A percentile compares a stretch with the other conserved stretches of the same genome.
Evolutionary conservation across 208 protist genomes (phyloP).

Genomic region (Leishmania turanica): DNA sequence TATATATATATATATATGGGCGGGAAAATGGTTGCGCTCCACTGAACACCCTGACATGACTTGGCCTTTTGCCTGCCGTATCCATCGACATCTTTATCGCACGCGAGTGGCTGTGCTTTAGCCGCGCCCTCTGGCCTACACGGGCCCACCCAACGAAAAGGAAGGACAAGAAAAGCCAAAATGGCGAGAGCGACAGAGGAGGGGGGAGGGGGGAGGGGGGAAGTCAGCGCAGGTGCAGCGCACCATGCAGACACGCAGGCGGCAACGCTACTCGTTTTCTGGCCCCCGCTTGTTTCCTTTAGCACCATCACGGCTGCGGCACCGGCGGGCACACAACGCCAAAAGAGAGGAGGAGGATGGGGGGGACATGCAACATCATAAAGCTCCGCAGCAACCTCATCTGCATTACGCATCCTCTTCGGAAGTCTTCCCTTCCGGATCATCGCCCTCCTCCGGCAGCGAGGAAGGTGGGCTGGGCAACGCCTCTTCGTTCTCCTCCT

Average conservation of each 20-base stretch:
- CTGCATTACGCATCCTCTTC: neutral
- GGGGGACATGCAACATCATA: neutral
- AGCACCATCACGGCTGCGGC: slow-evolving; percentile 1
- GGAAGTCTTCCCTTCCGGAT: neutral
- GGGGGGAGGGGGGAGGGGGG: neutral
- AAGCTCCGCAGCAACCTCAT: neutral
- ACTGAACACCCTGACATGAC: neutral
- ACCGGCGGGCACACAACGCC: neutral
- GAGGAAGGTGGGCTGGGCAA: neutral
- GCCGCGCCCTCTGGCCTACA: neutral
- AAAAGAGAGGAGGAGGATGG: neutral
- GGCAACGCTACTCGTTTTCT: neutral
- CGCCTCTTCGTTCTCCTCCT: slow-evolving; percentile 6
- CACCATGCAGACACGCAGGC: neutral
- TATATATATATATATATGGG: no score
- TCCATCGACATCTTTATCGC: neutral
- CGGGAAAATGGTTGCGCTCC: neutral
- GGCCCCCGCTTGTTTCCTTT: no score
- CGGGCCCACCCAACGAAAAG: neutral
- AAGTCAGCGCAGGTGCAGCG: neutral
- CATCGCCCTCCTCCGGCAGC: neutral
- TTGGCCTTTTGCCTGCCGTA: neutral
- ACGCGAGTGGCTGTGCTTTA: neutral
- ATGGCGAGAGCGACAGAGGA: neutral
- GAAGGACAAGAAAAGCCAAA: neutral